phyloP scores from a whole-genome alignment of 2,329 filamentous ascomycete genomes.

The Albophoma yamanashiensis region DNA sequence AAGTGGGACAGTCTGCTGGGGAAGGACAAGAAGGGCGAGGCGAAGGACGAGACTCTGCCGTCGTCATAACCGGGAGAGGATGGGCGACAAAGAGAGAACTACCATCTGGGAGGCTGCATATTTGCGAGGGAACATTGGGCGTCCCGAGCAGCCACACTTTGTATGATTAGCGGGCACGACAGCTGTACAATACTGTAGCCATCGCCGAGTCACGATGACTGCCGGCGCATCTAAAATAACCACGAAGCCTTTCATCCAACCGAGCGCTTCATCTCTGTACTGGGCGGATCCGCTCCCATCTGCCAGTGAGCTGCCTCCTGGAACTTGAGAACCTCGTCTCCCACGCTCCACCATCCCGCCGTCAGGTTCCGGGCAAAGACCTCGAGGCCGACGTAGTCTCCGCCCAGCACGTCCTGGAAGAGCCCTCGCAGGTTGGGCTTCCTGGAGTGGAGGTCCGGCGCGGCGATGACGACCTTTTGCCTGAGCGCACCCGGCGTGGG shows the following conservation, averaged over 20 bases:
- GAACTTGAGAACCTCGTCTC: slow-evolving; percentile 61
- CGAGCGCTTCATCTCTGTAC: slow-evolving; percentile 10
- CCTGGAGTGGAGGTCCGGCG: slow-evolving; percentile 67
- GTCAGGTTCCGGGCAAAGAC: slow-evolving; percentile 68
- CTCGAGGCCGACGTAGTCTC: slow-evolving; percentile 52
- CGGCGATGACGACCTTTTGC: slow-evolving; percentile 51
- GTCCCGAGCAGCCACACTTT: not conserved
- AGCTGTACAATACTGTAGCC: slow-evolving; percentile 22
- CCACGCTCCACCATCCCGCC: slow-evolving; percentile 70
- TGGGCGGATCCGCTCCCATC: not conserved
- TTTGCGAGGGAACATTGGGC: not conserved
- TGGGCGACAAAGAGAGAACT: not conserved
- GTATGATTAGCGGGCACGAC: slow-evolving; percentile 16
- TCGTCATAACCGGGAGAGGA: not conserved
- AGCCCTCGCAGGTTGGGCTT: slow-evolving; percentile 61
- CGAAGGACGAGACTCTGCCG: not conserved
- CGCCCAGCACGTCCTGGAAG: slow-evolving; percentile 43
- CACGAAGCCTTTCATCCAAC: slow-evolving; percentile 1
- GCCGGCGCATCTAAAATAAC: slow-evolving; percentile 11
- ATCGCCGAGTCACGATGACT: slow-evolving; percentile 9
- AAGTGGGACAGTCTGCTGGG: slow-evolving; percentile 30
- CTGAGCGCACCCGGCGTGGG: slow-evolving; percentile 13
- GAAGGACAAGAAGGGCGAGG: slow-evolving; percentile 8
- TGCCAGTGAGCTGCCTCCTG: slow-evolving; percentile 48
- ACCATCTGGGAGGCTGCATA: not conserved